Percentiles rank a stretch among this genome's conserved stretches.
Conservation (phyloP, 768 basidiomycete species). For the Cystobasidium ongulense region DNA sequence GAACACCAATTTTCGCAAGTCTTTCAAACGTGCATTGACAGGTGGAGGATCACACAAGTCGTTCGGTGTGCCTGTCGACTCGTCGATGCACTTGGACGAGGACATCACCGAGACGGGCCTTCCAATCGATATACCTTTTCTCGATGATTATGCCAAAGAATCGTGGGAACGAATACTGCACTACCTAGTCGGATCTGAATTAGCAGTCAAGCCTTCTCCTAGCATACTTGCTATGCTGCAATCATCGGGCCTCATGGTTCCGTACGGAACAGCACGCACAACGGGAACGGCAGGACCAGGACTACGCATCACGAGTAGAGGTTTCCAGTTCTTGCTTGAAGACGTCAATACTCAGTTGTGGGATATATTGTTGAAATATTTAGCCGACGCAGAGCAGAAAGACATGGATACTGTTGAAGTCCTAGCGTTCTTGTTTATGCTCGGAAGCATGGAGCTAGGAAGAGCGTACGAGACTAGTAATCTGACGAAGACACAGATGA, state of each 20-base stretch:
- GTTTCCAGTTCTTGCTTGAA: conserved; percentile 93
- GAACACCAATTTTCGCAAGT: conserved; percentile 66
- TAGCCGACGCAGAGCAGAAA: conserved; percentile 55
- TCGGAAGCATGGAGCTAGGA: conserved; percentile 92
- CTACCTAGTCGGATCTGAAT: conserved; percentile 90
- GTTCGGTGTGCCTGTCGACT: conserved; percentile 69
- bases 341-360: conserved; percentile 90
- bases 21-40: conserved; percentile 72
- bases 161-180: conserved; percentile 97
- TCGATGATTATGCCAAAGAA: conserved; percentile 75
- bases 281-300: conserved; percentile 22
- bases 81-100: conserved; percentile 45
- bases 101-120: conserved; percentile 14
- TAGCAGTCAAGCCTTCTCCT: conserved; percentile 68
- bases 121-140: conserved; percentile 49
- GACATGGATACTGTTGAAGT: conserved; percentile 80
- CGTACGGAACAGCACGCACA: conserved; percentile 56
- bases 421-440: conserved; percentile 87
- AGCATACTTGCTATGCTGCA: conserved; percentile 76
- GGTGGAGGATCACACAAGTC: conserved; percentile 53
- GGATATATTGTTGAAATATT: conserved; percentile 84
- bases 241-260: conserved; percentile 71
- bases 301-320: conserved; percentile 68
- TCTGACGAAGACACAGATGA: conserved; percentile 66
- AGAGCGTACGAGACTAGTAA: conserved; percentile 86